phyloP scores from a whole-genome alignment of 1,284 basidiomycete genomes.

The Fomitopsis schrenkii region DNA sequence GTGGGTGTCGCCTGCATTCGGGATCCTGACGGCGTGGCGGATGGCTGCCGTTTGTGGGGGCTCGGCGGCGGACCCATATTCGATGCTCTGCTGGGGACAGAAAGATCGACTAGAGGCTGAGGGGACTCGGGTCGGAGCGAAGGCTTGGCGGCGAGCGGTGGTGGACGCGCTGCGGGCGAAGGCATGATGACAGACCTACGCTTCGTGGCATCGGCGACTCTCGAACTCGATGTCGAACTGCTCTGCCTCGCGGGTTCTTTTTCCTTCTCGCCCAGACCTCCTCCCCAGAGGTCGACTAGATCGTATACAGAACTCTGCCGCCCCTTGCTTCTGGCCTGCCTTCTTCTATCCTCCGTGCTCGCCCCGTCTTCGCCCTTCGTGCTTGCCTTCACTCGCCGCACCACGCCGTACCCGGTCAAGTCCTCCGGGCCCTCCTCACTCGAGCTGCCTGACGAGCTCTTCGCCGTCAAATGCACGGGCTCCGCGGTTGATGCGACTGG shows the following conservation, averaged over 20 bases:
- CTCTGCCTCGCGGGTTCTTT: slow-evolving; percentile 13
- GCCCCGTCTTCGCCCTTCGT: slow-evolving; percentile 4
- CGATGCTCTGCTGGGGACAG: slow-evolving; percentile 11
- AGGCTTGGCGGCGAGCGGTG: slow-evolving; percentile 13
- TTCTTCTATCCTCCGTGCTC: slow-evolving; percentile 16
- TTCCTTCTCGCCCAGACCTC: slow-evolving; percentile 32
- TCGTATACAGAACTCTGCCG: slow-evolving; percentile 79
- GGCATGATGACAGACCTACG: slow-evolving; percentile 24
- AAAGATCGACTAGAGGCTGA: slow-evolving; percentile 20
- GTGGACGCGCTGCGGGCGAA: slow-evolving; percentile 20
- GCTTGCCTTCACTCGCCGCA: slow-evolving; percentile 4
- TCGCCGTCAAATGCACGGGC: slow-evolving; percentile 5
- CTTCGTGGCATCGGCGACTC: slow-evolving; percentile 16
- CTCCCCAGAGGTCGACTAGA: slow-evolving; percentile 72
- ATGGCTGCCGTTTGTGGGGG: slow-evolving; percentile 20
- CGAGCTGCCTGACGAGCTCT: slow-evolving; percentile 22
- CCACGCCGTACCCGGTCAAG: slow-evolving; percentile 19
- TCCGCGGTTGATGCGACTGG: slow-evolving; percentile 20
- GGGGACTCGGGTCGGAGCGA: slow-evolving; percentile 25
- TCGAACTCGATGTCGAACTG: slow-evolving; percentile 11
- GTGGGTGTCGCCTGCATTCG: slow-evolving; percentile 2
- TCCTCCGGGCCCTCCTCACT: slow-evolving; percentile 35
- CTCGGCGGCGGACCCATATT: slow-evolving; percentile 19
- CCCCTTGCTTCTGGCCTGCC: slow-evolving; percentile 34
- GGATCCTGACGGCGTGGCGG: slow-evolving; percentile 5